Base-by-base conservation (phyloP, 1,139 yeast genomes). In the Hyphopichia buzzinii region DNA sequence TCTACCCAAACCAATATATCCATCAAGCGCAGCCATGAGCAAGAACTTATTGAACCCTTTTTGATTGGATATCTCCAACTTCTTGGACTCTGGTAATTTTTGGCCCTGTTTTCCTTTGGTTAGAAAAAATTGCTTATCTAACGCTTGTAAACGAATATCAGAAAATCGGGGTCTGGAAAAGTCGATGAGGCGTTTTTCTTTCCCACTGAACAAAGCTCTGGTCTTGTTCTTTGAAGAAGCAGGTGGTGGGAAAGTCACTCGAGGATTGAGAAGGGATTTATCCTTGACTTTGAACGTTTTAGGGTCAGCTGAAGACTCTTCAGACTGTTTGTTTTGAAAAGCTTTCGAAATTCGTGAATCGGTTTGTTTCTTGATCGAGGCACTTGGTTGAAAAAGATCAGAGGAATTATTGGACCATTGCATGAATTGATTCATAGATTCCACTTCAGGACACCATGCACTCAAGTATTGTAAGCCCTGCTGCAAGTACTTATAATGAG, bases 381-480 rank as follows among this genome's bases (percentile, higher is more conserved):
- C 25, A 17, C 22, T 25, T 8, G 35, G 38, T 14, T 30, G 29
- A 10, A 17, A 13, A 3, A 30, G 13, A n/a, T 23, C n/a, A 2
- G 30, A 29, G 12, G 31, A 13, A 1, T 33, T 27, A 13, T 31
- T 26, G 11, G 39, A 39, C 14, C 31, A 32, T 26, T 39, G 33
- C 22, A 55, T 38, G 37, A 45, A 49, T 4, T 45, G 38, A 25
- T 54, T 42, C 29, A 66, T 39, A 10, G 43, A 34, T 2, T 49
- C 50, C n/a, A 65, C 47, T 39, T 67, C 70, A 3, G 72, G 69
- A 39, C 57, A 46, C 68, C 68, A 65, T 4, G 51, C 44, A 28
- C 47, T 45, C 35, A 67, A 46, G 32, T 57, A 63, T 13, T 46
- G 41, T 33, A 66, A 48, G 1, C 64, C 71, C 29, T 50, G 54